Evolutionary conservation across 352 stramenopile species (phyloP), one percentile per base, ranked within the genome.

Genomic region (Lagenidium giganteum): DNA sequence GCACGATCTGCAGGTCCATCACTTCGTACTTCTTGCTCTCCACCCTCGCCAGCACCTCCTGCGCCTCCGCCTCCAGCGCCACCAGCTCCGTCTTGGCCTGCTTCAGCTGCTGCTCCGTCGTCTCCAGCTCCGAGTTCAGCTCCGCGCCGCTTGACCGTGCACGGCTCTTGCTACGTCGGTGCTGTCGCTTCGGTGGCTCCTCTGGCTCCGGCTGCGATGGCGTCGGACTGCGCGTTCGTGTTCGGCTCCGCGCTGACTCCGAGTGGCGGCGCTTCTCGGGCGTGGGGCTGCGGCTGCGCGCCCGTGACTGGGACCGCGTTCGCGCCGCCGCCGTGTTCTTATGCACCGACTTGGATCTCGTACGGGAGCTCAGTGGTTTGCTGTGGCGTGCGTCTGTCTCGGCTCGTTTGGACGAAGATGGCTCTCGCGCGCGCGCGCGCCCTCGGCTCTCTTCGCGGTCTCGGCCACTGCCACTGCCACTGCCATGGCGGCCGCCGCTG

Each of bases 21-120:
- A 91, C 58, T 41, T 87, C 64, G 41, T 89, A 67, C 36, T 67
- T 67, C 44, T 85, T 82, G 6, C 37, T 42, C 5, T 87, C 58
- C 1, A 86, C 38, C 4, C 53, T 70, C 39, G 61, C 52, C 35
- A 66, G 26, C 5, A 83, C 23, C 36, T 61, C 54, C n/a, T 22
- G 23, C 27, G 78, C 24, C 22, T 85, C 36, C 1, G 64, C 48
- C 5, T 65, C 53, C 9, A 91, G 28, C 14, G 57, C 39, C 9
- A 61, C 43, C 0, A 88, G 33, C 33, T 86, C 67, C 20, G 64
- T 54, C 37, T 76, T 70, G 32, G 68, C 75, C 16, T 64, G 47
- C 11, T 42, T 16, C 4, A 88, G 47, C 27, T 80, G 62, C 16
- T 61, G 47, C 30, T 83, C 61, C 4, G 61, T 67, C 6, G 45